Conservation (phyloP, 2,329 filamentous ascomycete genomes). For the Pezizomycotina sp. region DNA sequence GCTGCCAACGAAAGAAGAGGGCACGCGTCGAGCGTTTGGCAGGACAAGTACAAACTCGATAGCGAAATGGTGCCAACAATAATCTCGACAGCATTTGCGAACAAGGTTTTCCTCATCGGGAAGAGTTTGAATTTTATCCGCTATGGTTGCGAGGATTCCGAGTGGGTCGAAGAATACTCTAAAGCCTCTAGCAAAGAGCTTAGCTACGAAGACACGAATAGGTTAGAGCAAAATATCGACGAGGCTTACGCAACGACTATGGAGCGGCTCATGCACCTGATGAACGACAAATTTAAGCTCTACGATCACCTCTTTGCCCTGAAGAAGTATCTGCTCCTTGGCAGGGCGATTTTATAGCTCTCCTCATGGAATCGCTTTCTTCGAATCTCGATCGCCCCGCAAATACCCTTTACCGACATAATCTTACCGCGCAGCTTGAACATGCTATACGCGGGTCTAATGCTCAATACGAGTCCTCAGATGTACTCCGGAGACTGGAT, state of each 20-base stretch:
- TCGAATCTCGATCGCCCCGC: slow-evolving; percentile 86
- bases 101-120: slow-evolving; percentile 91
- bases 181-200: slow-evolving; percentile 84
- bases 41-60: slow-evolving; percentile 85
- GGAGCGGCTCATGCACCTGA: slow-evolving; percentile 80
- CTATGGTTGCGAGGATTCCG: slow-evolving; percentile 80
- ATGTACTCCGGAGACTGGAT: slow-evolving; percentile 79
- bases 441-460: slow-evolving; percentile 95
- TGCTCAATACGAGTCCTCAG: slow-evolving; percentile 82
- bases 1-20: slow-evolving; percentile 37
- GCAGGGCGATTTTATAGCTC: slow-evolving; percentile 89
- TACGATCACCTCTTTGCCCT: slow-evolving; percentile 83
- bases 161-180: slow-evolving; percentile 91
- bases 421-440: slow-evolving; percentile 89
- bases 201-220: slow-evolving; percentile 81
- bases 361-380: slow-evolving; percentile 91
- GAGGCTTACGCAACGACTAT: slow-evolving; percentile 97
- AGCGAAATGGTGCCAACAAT: slow-evolving; percentile 81
- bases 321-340: slow-evolving; percentile 86
- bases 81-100: slow-evolving; percentile 80
- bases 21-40: slow-evolving; percentile 82
- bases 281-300: slow-evolving; percentile 87
- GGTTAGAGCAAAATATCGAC: slow-evolving; percentile 81
- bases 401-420: slow-evolving; percentile 93
- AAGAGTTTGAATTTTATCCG: slow-evolving; percentile 98